A percentile compares a stretch with the other conserved stretches of the same genome.
These are phyloP conservation scores for Colletotrichum lini DNA, from an alignment of 2,329 filamentous ascomycete genomes.

Conservation along the genomic window DNA sequence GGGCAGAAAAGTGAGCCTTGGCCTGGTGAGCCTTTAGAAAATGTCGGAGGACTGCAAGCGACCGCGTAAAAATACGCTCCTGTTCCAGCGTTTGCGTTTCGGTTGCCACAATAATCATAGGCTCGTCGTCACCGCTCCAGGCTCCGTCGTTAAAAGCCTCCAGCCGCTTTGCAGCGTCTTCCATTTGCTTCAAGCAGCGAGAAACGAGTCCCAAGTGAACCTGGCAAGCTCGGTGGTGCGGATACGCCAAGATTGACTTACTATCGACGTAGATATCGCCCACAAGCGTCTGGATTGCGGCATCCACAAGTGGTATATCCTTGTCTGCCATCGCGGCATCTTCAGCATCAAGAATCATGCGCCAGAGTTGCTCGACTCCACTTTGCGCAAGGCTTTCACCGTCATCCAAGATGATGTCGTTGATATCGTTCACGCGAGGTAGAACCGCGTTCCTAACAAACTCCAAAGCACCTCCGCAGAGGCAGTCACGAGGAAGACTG, in stretches of 20 bases:
- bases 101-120: slow-evolving; percentile 65
- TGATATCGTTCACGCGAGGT: slow-evolving; percentile 60
- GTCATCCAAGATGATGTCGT: slow-evolving; percentile 65
- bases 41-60: slow-evolving; percentile 76
- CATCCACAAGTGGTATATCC: slow-evolving; percentile 61
- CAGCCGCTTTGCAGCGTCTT: slow-evolving; percentile 72
- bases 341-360: slow-evolving; percentile 80
- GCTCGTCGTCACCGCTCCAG: slow-evolving; percentile 63
- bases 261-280: slow-evolving; percentile 78
- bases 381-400: slow-evolving; percentile 66
- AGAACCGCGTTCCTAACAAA: slow-evolving; percentile 71
- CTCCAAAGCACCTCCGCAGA: slow-evolving; percentile 73
- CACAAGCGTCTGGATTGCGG: slow-evolving; percentile 80
- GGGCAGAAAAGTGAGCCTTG: slow-evolving; percentile 71
- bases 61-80: slow-evolving; percentile 77
- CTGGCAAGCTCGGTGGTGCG: slow-evolving; percentile 64
- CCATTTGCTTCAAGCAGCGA: slow-evolving; percentile 80
- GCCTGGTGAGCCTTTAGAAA: slow-evolving; percentile 77
- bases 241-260: slow-evolving; percentile 63
- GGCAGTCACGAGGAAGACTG: slow-evolving; percentile 68
- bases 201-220: slow-evolving; percentile 80
- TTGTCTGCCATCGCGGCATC: slow-evolving; percentile 65
- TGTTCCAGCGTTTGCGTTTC: slow-evolving; percentile 66
- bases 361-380: slow-evolving; percentile 84
- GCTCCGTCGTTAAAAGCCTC: slow-evolving; percentile 62